Evolutionary conservation across 2,329 filamentous ascomycete genomes (phyloP).

Genomic region (Sordariomycetes sp.): DNA sequence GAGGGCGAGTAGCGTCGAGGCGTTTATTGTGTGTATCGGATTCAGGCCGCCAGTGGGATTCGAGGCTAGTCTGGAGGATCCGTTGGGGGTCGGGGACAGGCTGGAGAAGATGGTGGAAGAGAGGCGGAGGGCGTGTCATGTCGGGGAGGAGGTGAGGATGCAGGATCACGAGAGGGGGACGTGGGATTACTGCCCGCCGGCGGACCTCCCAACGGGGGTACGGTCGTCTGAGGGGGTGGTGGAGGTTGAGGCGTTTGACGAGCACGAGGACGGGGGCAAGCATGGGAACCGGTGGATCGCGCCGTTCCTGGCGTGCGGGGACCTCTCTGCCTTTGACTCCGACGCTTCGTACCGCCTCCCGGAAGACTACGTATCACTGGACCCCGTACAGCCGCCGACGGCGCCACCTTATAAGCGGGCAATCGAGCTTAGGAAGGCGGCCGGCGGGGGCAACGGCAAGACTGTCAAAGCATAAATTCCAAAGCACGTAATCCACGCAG

Average conservation of each 20-base stretch:
- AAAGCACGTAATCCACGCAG: neutral
- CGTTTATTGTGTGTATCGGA: conserved; percentile 88
- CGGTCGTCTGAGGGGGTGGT: conserved; percentile 26
- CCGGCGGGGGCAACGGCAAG: conserved; percentile 67
- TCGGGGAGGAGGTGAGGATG: conserved; percentile 25
- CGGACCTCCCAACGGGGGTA: conserved; percentile 13
- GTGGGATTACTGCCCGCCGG: conserved; percentile 21
- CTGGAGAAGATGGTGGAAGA: conserved; percentile 35
- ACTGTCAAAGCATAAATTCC: conserved; percentile 24
- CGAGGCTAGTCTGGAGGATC: conserved; percentile 60
- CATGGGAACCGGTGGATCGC: conserved; percentile 61
- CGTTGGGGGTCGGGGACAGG: conserved; percentile 50
- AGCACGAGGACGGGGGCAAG: conserved; percentile 12
- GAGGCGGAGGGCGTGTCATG: conserved; percentile 23
- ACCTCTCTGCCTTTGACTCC: conserved; percentile 87
- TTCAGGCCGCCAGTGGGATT: conserved; percentile 72
- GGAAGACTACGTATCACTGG: conserved; percentile 71
- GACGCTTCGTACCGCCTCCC: conserved; percentile 90
- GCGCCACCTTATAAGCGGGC: conserved; percentile 91
- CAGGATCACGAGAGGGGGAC: conserved; percentile 30
- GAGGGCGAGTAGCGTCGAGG: conserved; percentile 91
- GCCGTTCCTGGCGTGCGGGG: conserved; percentile 93
- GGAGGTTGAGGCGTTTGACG: conserved; percentile 13
- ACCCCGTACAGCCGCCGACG: conserved; percentile 89
- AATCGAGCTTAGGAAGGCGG: conserved; percentile 59